phyloP scores from a whole-genome alignment of 768 basidiomycete genomes.

The Auricularia heimuer region DNA sequence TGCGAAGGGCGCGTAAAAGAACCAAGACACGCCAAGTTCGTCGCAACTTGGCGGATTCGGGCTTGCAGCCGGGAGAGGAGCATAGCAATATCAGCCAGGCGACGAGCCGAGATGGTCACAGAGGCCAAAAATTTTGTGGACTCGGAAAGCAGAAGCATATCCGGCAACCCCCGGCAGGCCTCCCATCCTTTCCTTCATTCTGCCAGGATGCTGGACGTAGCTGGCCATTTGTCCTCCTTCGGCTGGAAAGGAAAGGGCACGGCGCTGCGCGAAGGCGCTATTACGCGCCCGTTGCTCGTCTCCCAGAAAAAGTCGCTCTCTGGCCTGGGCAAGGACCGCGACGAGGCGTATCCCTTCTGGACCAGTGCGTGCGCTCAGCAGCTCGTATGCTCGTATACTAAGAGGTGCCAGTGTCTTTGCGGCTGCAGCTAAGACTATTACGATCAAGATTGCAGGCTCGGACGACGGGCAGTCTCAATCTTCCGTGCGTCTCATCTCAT shows the following conservation, averaged over 20 bases:
- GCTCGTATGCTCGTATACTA: neutral
- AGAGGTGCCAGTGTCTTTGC: slow-evolving; percentile 15
- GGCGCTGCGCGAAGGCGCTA: slow-evolving; percentile 76
- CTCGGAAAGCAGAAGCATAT: too few species aligned
- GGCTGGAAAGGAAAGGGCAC: slow-evolving; percentile 85
- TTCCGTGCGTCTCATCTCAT: slow-evolving; percentile 3
- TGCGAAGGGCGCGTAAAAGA: too few species aligned
- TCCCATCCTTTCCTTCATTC: neutral
- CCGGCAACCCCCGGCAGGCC: too few species aligned
- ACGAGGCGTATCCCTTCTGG: slow-evolving; percentile 97
- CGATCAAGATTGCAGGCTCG: slow-evolving; percentile 45
- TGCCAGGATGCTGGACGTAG: slow-evolving; percentile 40
- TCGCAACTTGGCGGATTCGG: too few species aligned
- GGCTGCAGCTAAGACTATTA: slow-evolving; percentile 74
- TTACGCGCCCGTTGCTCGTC: slow-evolving; percentile 64
- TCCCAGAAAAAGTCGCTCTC: slow-evolving; percentile 77
- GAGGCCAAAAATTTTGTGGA: too few species aligned
- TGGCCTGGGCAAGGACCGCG: slow-evolving; percentile 86
- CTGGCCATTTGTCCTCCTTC: slow-evolving; percentile 63
- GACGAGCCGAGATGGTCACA: too few species aligned
- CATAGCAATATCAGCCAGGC: too few species aligned
- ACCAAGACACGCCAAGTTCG: too few species aligned
- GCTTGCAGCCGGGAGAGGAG: too few species aligned
- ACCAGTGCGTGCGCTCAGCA: slow-evolving; percentile 56
- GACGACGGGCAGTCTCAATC: slow-evolving; percentile 8